Conservation (phyloP, 768 basidiomycete species). For the Boletus rufocinnamomeus region DNA sequence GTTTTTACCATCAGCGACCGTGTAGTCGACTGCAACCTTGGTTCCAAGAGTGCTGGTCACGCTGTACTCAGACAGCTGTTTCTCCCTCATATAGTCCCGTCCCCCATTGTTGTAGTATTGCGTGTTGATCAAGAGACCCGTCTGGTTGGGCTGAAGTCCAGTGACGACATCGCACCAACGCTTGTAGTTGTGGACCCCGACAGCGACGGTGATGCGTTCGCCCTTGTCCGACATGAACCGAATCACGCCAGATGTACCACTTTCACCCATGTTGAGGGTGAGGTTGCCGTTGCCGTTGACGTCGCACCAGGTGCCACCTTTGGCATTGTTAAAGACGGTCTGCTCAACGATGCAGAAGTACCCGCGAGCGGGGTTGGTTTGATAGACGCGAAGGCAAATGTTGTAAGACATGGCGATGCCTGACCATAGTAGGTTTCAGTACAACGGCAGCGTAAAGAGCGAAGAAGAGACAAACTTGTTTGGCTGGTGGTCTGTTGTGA, state of each 20-base stretch:
- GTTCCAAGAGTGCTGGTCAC: constrained; percentile 10
- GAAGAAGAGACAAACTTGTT: constrained; percentile 6
- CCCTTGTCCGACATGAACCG: constrained; percentile 33
- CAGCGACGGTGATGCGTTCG: constrained; percentile 36
- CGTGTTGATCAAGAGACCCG: constrained; percentile 28
- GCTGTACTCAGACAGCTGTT: constrained; percentile 7
- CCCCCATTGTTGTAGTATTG: constrained; percentile 28
- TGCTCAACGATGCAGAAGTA: constrained; percentile 3
- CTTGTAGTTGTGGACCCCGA: constrained; percentile 44
- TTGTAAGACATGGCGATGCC: constrained; percentile 13
- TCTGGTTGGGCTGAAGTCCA: constrained; percentile 28
- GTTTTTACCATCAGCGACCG: constrained; percentile 8
- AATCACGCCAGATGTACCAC: constrained; percentile 42
- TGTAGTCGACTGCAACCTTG: neutral
- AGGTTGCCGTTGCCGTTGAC: constrained; percentile 15
- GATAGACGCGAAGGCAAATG: constrained; percentile 2
- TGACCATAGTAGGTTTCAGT: neutral
- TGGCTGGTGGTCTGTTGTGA: neutral
- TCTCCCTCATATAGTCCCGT: constrained; percentile 3
- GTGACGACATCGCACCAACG: constrained; percentile 43
- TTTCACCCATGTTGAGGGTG: constrained; percentile 39
- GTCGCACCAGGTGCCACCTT: constrained; percentile 34
- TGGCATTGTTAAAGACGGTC: constrained; percentile 9
- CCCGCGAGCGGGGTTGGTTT: constrained; percentile 7
- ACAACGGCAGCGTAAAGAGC: neutral